A percentile compares a stretch with the other conserved stretches of the same genome.
Conservation (phyloP, 1,139 yeast genomes). For the Yamadazyma sp. region DNA sequence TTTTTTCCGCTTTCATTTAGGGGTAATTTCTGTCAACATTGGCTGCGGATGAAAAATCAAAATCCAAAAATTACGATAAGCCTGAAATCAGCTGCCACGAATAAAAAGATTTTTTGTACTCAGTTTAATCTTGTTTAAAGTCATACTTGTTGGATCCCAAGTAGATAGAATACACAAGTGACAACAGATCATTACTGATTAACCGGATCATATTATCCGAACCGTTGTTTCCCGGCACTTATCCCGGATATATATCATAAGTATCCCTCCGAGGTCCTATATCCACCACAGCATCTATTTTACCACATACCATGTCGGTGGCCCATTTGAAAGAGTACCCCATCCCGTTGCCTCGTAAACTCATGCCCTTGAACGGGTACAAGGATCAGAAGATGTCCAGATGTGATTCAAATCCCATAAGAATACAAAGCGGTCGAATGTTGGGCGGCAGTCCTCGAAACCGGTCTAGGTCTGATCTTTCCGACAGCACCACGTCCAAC, state of each 20-base stretch:
- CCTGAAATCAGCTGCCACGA: constrained; percentile 1
- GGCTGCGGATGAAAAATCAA: constrained; percentile 1
- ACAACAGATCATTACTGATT: too few species aligned
- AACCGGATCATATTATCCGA: too few species aligned
- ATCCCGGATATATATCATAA: not conserved
- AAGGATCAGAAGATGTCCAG: not conserved
- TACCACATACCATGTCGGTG: not conserved
- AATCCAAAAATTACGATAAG: not conserved
- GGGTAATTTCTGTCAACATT: not conserved
- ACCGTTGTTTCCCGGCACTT: too few species aligned
- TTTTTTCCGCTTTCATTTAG: not conserved
- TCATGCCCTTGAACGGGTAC: constrained; percentile 8
- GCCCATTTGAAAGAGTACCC: constrained; percentile 12
- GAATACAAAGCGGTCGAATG: not conserved
- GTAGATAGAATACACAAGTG: too few species aligned
- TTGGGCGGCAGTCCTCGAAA: not conserved
- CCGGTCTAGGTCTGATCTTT: constrained; percentile 10
- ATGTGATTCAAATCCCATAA: not conserved
- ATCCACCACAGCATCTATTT: not conserved
- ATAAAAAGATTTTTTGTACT: not conserved
- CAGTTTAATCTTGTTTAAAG: not conserved
- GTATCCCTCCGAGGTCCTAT: too few species aligned
- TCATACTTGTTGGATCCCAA: not conserved
- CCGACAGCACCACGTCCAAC: constrained; percentile 8
- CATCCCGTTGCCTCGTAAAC: constrained; percentile 10